Base-by-base conservation (phyloP, 1,139 yeast genomes). In the Kodamaea sp. region DNA sequence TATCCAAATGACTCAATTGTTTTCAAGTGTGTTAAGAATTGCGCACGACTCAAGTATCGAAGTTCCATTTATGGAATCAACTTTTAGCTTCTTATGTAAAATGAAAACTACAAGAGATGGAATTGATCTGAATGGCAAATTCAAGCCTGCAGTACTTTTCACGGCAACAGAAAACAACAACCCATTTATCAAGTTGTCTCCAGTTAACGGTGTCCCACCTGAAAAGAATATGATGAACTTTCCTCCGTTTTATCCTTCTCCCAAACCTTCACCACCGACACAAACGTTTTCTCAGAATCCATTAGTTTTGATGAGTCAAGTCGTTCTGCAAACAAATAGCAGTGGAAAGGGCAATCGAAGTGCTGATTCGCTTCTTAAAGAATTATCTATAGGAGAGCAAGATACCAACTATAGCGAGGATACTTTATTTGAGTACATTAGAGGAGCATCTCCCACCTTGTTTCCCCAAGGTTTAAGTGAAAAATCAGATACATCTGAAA, bases 151-250 rank as follows among this genome's bases (percentile, higher is more conserved):
- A 1, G 42, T 43, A 8, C 31, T 53, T 6, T 54, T 54, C 27
- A 47, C 47, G 28, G 33, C 43, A 7, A 52, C 48, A 35, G 42
- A 40, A 8, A 31, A 35, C 23, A 24, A 24, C 22, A 46, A 37
- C 25, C 39, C 40, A 7, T 31, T 48, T 30, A 34, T 44, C 22
- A 45, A 44, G 22, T 34, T 44, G 26, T 38, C 39, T 1, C 10
- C 32, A 0, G 42, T 50, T 10, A 55, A 54, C 30, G 60, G 60
- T 1, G 47, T 57, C n/a, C 41, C 50, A 3, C 62, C 63, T 1
- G 50, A 50, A 20, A 37, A 43, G 24, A 58, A 58, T 35, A 58
- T 58, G 60, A 57, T 58, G 63, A 58, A 58, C 34, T 54, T 33
- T 31, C 55, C 56, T 2, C 62, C 63, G 1, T 56, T 58, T 42